These are phyloP conservation scores for Fraxinus floribunda DNA, from an alignment of 305 asterid genomes.

Conservation along the genomic window DNA sequence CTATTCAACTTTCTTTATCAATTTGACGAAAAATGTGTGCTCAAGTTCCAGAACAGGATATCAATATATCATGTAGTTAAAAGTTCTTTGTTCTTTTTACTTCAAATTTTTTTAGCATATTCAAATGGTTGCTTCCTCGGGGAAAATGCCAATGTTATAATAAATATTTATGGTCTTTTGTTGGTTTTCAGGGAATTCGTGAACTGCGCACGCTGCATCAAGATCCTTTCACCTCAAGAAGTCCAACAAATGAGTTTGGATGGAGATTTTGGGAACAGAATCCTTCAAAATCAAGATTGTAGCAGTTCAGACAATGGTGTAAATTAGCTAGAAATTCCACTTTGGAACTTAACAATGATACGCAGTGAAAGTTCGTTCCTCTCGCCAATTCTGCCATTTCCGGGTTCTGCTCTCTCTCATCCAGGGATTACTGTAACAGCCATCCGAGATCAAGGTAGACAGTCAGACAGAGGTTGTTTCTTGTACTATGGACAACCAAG, in stretches of 20 bases:
- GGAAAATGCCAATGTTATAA: neutral
- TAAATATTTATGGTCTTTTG: neutral
- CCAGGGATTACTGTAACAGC: neutral
- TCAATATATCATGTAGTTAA: neutral
- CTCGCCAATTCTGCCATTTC: neutral
- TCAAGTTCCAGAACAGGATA: neutral
- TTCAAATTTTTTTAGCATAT: neutral
- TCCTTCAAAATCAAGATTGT: neutral
- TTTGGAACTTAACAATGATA: neutral
- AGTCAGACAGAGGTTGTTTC: neutral
- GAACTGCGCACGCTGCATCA: neutral
- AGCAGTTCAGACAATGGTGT: neutral
- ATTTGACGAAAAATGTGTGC: neutral
- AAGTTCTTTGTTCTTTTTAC: neutral
- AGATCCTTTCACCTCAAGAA: neutral
- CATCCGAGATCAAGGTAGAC: neutral
- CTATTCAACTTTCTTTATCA: neutral
- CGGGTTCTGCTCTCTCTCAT: neutral
- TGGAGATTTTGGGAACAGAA: neutral
- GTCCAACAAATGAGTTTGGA: neutral
- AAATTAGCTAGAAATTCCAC: neutral
- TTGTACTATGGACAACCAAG: neutral
- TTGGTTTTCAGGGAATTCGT: neutral
- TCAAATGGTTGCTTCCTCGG: neutral
- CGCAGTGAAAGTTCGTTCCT: neutral